Percentiles rank a stretch among this genome's conserved stretches.
Conservation (phyloP, 331 rosid genomes). For the Erythrophleum ivorense region DNA sequence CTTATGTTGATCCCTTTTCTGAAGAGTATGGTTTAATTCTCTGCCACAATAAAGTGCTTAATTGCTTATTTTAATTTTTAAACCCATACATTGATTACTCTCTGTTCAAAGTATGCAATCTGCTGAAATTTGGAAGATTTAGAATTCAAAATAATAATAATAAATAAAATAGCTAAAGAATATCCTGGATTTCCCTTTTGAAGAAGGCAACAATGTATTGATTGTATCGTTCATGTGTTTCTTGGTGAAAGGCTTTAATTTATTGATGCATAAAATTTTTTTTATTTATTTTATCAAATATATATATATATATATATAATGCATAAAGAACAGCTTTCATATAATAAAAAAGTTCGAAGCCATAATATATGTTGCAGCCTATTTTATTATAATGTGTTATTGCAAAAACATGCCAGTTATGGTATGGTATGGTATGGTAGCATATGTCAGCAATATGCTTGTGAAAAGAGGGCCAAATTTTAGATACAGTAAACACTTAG, state of each 20-base stretch:
- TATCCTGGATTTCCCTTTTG: not conserved
- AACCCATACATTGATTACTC: not conserved
- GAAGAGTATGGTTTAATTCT: not conserved
- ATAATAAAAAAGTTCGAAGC: not conserved
- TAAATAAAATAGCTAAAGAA: not conserved
- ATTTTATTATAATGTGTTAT: not conserved
- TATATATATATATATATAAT: not conserved
- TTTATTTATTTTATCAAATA: too few relatives aligned
- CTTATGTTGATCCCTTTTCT: conserved; percentile 6
- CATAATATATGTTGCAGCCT: conserved; percentile 2
- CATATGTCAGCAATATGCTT: not conserved
- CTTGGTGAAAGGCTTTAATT: not conserved
- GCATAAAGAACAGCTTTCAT: not conserved
- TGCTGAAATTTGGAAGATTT: not conserved
- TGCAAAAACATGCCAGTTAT: not conserved
- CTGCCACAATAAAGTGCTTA: not conserved
- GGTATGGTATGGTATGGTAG: not conserved
- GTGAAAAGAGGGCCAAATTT: conserved; percentile 24
- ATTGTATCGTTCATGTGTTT: not conserved
- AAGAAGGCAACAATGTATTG: not conserved
- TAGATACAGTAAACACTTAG: not conserved
- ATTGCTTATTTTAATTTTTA: not conserved
- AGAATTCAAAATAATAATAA: not conserved
- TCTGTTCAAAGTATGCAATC: conserved; percentile 8
- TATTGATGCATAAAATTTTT: not conserved